These are phyloP conservation scores for Hypoxylon sp. DNA, from an alignment of 2,329 filamentous ascomycete species.

Conservation along the genomic window DNA sequence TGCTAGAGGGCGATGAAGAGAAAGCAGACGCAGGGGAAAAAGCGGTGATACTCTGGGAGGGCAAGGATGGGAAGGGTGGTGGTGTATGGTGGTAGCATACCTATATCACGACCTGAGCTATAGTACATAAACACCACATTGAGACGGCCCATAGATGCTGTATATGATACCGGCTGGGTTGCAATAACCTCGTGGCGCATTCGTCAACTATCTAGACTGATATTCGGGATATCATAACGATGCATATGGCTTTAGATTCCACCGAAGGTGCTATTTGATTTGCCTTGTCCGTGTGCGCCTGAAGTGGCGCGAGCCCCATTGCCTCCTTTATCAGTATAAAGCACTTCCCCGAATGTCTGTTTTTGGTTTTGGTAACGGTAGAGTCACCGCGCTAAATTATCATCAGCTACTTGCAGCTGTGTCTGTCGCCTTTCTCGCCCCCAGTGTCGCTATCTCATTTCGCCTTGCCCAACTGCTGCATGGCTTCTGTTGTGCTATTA, in stretches of 20 bases:
- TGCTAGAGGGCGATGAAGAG: conserved; percentile 57
- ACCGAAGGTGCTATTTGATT: background rate
- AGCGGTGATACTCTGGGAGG: conserved; percentile 7
- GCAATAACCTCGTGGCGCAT: background rate
- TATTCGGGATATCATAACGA: background rate
- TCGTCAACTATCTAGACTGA: conserved; percentile 4
- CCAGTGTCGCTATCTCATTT: conserved; percentile 53
- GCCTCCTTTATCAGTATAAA: background rate
- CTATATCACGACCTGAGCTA: background rate
- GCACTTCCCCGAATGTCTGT: background rate
- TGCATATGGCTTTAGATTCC: background rate
- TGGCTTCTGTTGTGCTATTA: conserved; percentile 60
- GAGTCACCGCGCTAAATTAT: background rate
- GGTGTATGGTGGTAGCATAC: conserved; percentile 55
- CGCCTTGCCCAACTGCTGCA: conserved; percentile 68
- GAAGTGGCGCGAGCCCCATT: background rate
- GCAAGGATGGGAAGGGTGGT: conserved; percentile 56
- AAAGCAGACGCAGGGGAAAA: conserved; percentile 44
- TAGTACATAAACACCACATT: background rate
- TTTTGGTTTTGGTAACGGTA: background rate
- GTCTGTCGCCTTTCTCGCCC: background rate
- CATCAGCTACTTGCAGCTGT: background rate
- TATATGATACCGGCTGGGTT: background rate
- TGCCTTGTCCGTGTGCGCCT: background rate
- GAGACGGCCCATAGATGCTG: background rate